These are phyloP conservation scores for Heliophila coronopifolia DNA, from an alignment of 441 rosid species.

Conservation along the genomic window DNA sequence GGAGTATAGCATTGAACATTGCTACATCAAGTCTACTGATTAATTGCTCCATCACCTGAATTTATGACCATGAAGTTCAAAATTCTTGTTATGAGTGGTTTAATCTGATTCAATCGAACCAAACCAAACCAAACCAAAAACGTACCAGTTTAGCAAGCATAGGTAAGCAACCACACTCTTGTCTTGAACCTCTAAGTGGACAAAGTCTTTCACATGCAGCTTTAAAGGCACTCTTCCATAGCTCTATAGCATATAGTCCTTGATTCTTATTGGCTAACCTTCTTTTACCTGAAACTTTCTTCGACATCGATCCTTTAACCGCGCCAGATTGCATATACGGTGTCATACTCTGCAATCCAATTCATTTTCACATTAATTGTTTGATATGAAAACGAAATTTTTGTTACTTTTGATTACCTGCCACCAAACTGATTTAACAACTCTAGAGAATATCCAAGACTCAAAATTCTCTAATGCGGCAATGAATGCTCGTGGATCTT, in stretches of 20 bases:
- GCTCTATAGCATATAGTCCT: conserved; percentile 60
- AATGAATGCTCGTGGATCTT: conserved; percentile 50
- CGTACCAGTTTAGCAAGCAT: conserved; percentile 78
- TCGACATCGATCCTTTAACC: conserved; percentile 48
- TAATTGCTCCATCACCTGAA: conserved; percentile 82
- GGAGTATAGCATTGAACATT: conserved; percentile 94
- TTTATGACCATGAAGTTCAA: not conserved
- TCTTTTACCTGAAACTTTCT: conserved; percentile 41
- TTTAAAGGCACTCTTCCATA: conserved; percentile 86
- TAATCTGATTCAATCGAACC: no score
- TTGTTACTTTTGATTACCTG: conserved; percentile 41
- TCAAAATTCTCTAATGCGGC: conserved; percentile 74
- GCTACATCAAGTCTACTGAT: conserved; percentile 84
- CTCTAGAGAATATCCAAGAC: conserved; percentile 88
- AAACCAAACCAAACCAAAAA: no score
- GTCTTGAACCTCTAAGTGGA: conserved; percentile 75
- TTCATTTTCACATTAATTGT: not conserved
- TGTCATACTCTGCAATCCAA: conserved; percentile 57
- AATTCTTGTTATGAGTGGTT: not conserved
- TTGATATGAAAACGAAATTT: conserved; percentile 13
- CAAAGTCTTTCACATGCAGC: conserved; percentile 88
- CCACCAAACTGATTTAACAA: conserved; percentile 93
- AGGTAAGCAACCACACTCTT: conserved; percentile 86
- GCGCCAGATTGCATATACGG: conserved; percentile 77
- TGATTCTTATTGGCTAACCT: conserved; percentile 54